Evolutionary conservation across 345 rosid genomes (phyloP), one percentile per base, ranked within the genome.

Genomic region (Gossypium stocksii): DNA sequence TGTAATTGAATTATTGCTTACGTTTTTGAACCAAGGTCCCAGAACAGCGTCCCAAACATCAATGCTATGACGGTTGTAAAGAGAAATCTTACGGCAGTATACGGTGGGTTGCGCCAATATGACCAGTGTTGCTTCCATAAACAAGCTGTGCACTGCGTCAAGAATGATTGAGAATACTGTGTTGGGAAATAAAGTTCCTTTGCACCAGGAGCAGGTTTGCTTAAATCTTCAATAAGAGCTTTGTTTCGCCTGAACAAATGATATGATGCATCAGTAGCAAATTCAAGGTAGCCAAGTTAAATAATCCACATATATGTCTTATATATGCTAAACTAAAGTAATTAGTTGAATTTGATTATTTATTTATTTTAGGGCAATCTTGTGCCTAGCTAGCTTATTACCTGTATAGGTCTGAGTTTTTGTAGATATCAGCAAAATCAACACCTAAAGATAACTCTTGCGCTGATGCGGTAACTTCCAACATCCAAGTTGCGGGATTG

Each of bases 401-500:
- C 97, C 87, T 90, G 77, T 83, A 83, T 10, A 89, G 82, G 1
- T 89, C 87, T 60, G 97, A 90, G 57, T 81, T 82, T 59, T 74
- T 89, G 88, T 88, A 87, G 23, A 83, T 34, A 74, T 80, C 81
- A 22, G 90, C 75, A 78, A 92, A 92, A 83, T 92, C 90, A 7
- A 90, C 80, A 45, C 86, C 88, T 77, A 87, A 51, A 71, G 89
- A 80, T 12, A 81, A 46, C 77, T 92, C 97, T 72, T 92, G 96
- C 2, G 90, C 83, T 9, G 84, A 16, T 59, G 73, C 46, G 19
- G 90, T 86, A 44, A 86, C 91, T 81, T 93, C 97, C 59, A 93
- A 77, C 93, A 93, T 90, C 98, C 98, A 91, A n/a, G 94, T 89
- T 74, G 98, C 98, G 25, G 98, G 98, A 69, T 93, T 93, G 73